Base-by-base conservation (phyloP, 257 asterid species). In the Ophiorrhiza pumila region DNA sequence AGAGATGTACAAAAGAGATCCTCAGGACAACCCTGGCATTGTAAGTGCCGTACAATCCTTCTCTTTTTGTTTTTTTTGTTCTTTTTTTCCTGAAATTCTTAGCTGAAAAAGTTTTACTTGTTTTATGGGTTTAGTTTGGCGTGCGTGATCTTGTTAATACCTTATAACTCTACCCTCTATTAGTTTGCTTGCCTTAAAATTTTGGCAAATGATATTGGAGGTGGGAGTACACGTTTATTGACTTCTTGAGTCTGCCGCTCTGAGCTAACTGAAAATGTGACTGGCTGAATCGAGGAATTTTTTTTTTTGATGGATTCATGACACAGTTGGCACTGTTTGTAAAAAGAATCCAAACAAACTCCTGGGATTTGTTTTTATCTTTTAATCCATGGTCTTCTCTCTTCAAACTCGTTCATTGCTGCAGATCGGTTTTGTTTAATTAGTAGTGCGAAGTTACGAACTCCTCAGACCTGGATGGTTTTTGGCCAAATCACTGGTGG, bases 1-100 rank as follows among this genome's bases (percentile, higher is more conserved):
- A 73, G 86, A 87, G 87, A 91, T 91, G 97, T 91, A 87, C 74
- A 91, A 88, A 75, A 82, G 96, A 65, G 96, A 91, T 4, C 97
- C 97, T 13, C 79, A 74, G 46, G 91, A 91, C 31, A 65, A 84
- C 52, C 97, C 90, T 71, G 91, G 89, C 81, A 70, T 72, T 76
- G 97, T 90, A 87, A 57, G 93, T 81, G 29, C 27, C 20, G 42
- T 3, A 6, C 42, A 6, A 37, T 37, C 3, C 7, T n/a, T n/a
- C n/a, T n/a, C n/a, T n/a, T 37, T 3, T 3, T 37, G 3, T 37
- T 37, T 37, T 2, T 49, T 14, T 18, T 49, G 14, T 49, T 13
- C 1, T 18, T 13, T 49, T 49, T 49, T 49, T 22, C 42, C 7
- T 3, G 4, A 37, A 3, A n/a, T 49, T 49, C 17, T 49, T 49